phyloP scores from a whole-genome alignment of 768 basidiomycete species.

The Tulasnella sp. region DNA sequence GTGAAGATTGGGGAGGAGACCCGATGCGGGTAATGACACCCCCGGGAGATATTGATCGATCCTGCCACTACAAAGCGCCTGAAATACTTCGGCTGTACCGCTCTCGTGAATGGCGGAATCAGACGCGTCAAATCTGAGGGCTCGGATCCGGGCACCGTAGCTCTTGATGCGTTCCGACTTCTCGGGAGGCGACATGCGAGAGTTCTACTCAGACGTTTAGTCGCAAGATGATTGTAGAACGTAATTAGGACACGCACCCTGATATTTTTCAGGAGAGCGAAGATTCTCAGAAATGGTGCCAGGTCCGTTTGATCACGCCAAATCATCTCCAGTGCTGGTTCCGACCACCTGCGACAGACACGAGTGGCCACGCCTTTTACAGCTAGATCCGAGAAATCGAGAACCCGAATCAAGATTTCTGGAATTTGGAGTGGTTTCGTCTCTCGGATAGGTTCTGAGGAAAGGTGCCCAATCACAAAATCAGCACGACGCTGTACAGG shows the following conservation, averaged over 20 bases:
- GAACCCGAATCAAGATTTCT: not conserved
- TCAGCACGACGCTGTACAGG: not conserved
- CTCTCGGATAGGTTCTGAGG: not conserved
- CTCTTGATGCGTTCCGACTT: not conserved
- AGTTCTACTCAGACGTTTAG: not conserved
- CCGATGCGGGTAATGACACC: not conserved
- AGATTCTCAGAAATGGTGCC: not conserved
- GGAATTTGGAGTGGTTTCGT: not conserved
- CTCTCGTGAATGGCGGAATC: not conserved
- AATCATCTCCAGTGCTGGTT: not conserved
- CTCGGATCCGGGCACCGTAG: not conserved
- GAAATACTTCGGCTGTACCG: not conserved
- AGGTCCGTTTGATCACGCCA: not conserved
- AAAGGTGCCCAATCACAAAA: not conserved
- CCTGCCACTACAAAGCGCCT: not conserved
- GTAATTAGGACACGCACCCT: too few relatives aligned
- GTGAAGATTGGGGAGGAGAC: not conserved
- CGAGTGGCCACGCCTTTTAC: not conserved
- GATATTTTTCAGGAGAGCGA: not conserved
- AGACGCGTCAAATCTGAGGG: not conserved
- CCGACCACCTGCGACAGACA: not conserved
- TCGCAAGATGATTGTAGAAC: too few relatives aligned
- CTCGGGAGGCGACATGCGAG: not conserved
- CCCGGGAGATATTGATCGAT: not conserved
- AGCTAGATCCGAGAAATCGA: not conserved